phyloP scores from a whole-genome alignment of 352 stramenopile genomes.

The Pythium folliculosum region DNA sequence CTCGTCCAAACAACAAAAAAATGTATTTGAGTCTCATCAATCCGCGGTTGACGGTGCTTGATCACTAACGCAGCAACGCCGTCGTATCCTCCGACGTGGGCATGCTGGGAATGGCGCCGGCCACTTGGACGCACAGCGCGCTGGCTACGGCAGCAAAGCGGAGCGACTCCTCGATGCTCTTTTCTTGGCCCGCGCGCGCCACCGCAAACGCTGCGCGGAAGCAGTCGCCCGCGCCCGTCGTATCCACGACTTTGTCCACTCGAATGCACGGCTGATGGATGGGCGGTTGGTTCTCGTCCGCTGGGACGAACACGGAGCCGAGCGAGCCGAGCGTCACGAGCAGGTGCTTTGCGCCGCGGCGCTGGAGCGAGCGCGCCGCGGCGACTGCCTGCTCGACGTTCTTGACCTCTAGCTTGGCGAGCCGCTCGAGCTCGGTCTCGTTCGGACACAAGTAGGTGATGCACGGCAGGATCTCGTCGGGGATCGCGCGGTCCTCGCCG shows the following conservation, averaged over 20 bases:
- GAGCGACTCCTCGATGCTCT: conserved; percentile 54
- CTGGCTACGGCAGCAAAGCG: conserved; percentile 53
- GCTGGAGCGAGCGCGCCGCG: conserved; percentile 53
- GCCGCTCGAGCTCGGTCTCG: conserved; percentile 68
- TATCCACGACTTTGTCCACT: conserved; percentile 72
- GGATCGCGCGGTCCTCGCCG: conserved; percentile 65
- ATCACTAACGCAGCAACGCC: conserved; percentile 12
- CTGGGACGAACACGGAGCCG: conserved; percentile 66
- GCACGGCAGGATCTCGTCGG: conserved; percentile 48
- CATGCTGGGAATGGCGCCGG: conserved; percentile 70
- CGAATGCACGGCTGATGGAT: conserved; percentile 53
- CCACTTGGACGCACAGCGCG: conserved; percentile 65
- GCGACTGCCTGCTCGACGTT: conserved; percentile 50
- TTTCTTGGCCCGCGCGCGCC: conserved; percentile 42
- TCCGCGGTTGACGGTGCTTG: background rate
- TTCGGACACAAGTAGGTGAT: conserved; percentile 78
- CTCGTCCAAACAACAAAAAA: too few relatives aligned
- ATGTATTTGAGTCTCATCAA: too few relatives aligned
- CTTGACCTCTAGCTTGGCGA: conserved; percentile 42
- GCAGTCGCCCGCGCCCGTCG: conserved; percentile 78
- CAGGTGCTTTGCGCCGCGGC: conserved; percentile 50
- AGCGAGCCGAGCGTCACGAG: conserved; percentile 70
- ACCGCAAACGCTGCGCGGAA: conserved; percentile 76
- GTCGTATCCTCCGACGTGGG: conserved; percentile 37
- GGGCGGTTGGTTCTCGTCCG: conserved; percentile 27